These are phyloP conservation scores for Aspergillus novoparasiticus DNA, from an alignment of 2,329 filamentous ascomycete species.

Conservation along the genomic window DNA sequence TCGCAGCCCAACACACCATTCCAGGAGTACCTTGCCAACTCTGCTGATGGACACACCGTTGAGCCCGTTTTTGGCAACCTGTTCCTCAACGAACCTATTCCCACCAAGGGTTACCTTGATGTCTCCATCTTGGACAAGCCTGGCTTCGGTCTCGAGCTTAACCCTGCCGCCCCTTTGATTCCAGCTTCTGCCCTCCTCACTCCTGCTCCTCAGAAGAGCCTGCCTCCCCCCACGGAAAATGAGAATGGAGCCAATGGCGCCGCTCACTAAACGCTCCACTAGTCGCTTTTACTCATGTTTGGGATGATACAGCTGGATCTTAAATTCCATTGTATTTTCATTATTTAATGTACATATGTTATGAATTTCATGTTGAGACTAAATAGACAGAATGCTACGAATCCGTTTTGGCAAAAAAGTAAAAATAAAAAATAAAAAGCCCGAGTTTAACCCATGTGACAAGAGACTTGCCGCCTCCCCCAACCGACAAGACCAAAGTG, in stretches of 20 bases:
- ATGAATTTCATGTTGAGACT: slow-evolving; percentile 9
- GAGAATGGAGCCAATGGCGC: slow-evolving; percentile 26
- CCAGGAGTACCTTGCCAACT: slow-evolving; percentile 95
- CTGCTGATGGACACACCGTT: slow-evolving; percentile 84
- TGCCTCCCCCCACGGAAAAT: slow-evolving; percentile 38
- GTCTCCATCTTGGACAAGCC: slow-evolving; percentile 81
- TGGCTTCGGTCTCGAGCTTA: slow-evolving; percentile 86
- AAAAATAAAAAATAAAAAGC: background rate
- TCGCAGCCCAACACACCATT: slow-evolving; percentile 92
- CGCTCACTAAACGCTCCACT: slow-evolving; percentile 3
- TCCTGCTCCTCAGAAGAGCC: slow-evolving; percentile 58
- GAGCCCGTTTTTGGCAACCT: slow-evolving; percentile 89
- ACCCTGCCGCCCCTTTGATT: slow-evolving; percentile 78
- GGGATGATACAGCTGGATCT: background rate
- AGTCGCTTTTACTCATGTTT: background rate
- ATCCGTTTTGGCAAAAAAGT: background rate
- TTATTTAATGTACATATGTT: background rate
- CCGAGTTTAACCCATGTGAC: background rate
- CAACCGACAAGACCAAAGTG: slow-evolving; percentile 2
- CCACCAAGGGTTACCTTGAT: slow-evolving; percentile 77
- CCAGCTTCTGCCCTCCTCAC: slow-evolving; percentile 73
- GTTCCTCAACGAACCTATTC: slow-evolving; percentile 88
- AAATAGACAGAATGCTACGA: background rate
- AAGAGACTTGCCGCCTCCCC: background rate
- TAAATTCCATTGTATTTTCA: background rate